Evolutionary conservation across 768 basidiomycete genomes (phyloP).

Genomic region (Kwoniella shandongensis): DNA sequence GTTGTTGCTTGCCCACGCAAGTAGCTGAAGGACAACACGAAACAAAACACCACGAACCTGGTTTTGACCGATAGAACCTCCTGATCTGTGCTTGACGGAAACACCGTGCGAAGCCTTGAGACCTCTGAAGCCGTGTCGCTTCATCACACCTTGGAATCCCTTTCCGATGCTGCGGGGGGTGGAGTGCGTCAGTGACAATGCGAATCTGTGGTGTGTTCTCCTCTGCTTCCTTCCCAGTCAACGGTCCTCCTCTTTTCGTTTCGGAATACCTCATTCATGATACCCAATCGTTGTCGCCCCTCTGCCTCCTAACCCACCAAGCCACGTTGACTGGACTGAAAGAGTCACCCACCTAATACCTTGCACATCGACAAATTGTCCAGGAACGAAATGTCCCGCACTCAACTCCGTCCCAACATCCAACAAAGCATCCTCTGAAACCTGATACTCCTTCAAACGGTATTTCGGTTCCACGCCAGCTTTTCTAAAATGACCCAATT

Average conservation of each 20-base stretch:
- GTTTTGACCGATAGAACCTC: constrained; percentile 90
- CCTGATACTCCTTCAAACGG: constrained; percentile 81
- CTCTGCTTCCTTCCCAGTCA: no score
- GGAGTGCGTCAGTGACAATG: background rate
- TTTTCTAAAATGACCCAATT: constrained; percentile 85
- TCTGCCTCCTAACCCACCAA: no score
- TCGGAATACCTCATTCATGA: no score
- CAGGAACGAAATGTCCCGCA: constrained; percentile 93
- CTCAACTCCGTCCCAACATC: constrained; percentile 86
- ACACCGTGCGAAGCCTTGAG: constrained; percentile 92
- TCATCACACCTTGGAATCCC: constrained; percentile 97
- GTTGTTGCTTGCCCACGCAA: no score
- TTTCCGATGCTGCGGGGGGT: constrained; percentile 74
- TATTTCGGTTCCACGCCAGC: constrained; percentile 76
- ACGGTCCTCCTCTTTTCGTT: no score
- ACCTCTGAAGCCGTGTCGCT: constrained; percentile 90
- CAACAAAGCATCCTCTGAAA: constrained; percentile 84
- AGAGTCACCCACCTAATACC: constrained; percentile 73
- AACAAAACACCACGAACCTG: constrained; percentile 61
- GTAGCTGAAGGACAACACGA: background rate
- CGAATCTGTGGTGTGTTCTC: no score
- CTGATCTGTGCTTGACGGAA: constrained; percentile 86
- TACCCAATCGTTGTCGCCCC: no score
- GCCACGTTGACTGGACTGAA: no score
- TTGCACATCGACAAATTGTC: constrained; percentile 89